Evolutionary conservation across 2,329 filamentous ascomycete species (phyloP).

Genomic region (Fusarium incarnatum): DNA sequence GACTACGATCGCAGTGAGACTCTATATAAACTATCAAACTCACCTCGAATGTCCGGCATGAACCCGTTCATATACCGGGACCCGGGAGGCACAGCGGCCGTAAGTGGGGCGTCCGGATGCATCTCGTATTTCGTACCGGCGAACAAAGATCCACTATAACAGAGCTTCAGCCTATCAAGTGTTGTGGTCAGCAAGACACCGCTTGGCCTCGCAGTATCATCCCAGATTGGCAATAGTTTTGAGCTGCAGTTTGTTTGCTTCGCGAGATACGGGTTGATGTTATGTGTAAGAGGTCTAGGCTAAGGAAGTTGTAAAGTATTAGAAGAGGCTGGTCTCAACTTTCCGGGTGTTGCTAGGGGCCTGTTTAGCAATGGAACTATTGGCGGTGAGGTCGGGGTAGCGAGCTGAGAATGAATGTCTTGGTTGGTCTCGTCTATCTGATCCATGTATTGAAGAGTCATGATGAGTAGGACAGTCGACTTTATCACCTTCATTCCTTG

Average conservation of each 20-base stretch:
- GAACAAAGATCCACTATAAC: constrained; percentile 1
- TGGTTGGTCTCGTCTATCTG: neutral
- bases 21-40: constrained; percentile 3
- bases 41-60: neutral
- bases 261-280: neutral
- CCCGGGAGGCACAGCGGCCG: constrained; percentile 20
- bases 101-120: constrained; percentile 19
- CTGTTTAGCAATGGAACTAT: no score
- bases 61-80: constrained; percentile 9
- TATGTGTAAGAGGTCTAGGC: neutral
- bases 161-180: constrained; percentile 12
- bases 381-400: neutral
- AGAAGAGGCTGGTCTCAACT: no score
- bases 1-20: rapidly evolving
- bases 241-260: constrained; percentile 1
- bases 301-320: neutral
- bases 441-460: neutral
- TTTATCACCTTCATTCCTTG: neutral
- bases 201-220: constrained; percentile 36
- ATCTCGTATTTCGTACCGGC: constrained; percentile 42
- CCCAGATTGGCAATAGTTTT: constrained; percentile 12
- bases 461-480: neutral
- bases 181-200: neutral
- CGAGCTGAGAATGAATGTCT: neutral
- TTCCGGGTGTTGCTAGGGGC: neutral